Base-by-base conservation (phyloP, 805 yeast species). In the Hanseniaspora jakobsenii region DNA sequence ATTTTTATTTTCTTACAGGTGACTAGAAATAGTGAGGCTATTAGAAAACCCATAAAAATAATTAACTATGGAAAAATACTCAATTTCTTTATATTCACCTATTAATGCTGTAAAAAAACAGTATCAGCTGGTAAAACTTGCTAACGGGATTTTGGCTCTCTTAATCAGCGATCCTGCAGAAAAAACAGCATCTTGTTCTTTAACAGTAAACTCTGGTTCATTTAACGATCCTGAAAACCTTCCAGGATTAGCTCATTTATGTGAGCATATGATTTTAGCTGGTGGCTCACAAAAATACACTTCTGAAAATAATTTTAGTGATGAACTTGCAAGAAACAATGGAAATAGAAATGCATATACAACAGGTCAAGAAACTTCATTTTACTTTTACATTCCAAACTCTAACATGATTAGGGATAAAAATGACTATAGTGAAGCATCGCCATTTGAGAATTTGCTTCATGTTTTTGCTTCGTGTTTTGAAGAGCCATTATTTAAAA, bases 201-300 rank as follows among this genome's bases (percentile, higher is more conserved):
- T 89, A 6, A 73, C 83, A 30, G 84, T 86, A 2, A 78, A 78
- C 3, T 66, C 83, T 0, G 98, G 98, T 7, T 77, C 94, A 2
- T 78, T 77, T 54, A 68, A 77, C 37, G 96, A 89, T 51, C 89
- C 94, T 0, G 65, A 63, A 5, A 69, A 68, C 4, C 52, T 80
- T 1, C 76, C 76, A 0, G 98, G 98, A 0, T 56, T 89, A 29
- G 97, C 97, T 0, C 98, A 89, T 63, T 70, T 84, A 47, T 80
- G 93, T 53, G 95, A 85, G 55, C 95, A 85, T 58, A 66, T 81
- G 69, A 45, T 77, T 2, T 61, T 73, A 27, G 55, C 62, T 10
- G 66, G 69, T 45, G 81, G 79, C 2, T 72, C 81, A 0, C 73
- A 70, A 52, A 60, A 66, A 40, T 77, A 58, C 49, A 78, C 81